Evolutionary conservation across 768 basidiomycete genomes (phyloP), one percentile per base, ranked within the genome.

Genomic region (Lactifluus echinatus): DNA sequence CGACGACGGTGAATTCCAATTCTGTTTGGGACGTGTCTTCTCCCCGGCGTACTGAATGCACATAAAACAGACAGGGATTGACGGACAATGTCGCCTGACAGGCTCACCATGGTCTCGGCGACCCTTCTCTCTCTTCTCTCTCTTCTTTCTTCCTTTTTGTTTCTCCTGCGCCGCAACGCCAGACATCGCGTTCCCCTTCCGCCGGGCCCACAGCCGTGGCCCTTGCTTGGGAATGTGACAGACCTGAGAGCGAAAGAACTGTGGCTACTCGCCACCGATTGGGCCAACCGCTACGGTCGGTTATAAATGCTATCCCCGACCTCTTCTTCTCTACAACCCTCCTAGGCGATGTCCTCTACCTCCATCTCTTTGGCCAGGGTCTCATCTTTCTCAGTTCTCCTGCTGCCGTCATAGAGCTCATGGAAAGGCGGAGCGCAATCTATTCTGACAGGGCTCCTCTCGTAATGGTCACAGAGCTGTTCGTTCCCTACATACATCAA

Each of bases 401-500:
- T 7, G 76, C 84, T 36, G 81, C 76, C 0, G 78, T 76, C 0
- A 72, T 74, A 37, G 87, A 88, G 34, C 69, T 91, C 54, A 71
- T 91, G 61, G 87, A 89, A 54, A 84, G 80, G 65, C 78, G 80
- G 29, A 84, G 86, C 7, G 71, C 77, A 8, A 82, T 87, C 28
- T 89, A 89, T 67, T 83, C 87, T 8, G 88, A 89, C 71, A 86
- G 84, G 67, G 85, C 85, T 0, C 70, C 73, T 24, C 71, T 87
- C 23, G 74, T 84, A 43, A 89, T 90, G 87, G 73, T 72, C 14
- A 81, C 83, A 23, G 85, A 89, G 50, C 72, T 88, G 78, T 87
- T 64, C 65, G 83, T 80, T 24, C 15, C 31, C 5, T 17, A 21
- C 4, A 15, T 17, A 21, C 4, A 15, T n/a, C 34, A 3, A 29